phyloP scores from a whole-genome alignment of 2,329 filamentous ascomycete genomes.

The Colletotrichum destructivum region DNA sequence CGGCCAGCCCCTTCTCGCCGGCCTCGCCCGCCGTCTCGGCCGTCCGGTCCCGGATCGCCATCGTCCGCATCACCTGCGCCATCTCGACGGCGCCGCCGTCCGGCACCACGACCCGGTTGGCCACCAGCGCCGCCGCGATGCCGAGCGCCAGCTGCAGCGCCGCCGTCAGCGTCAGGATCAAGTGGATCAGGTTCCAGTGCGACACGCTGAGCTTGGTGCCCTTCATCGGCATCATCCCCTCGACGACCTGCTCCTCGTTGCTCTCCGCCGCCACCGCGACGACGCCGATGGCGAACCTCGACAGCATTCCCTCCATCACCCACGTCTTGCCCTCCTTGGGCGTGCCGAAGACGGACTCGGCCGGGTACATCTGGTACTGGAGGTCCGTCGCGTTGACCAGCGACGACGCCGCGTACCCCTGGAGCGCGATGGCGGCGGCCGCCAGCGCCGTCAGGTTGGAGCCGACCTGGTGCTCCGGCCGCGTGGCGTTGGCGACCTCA shows the following conservation, averaged over 20 bases:
- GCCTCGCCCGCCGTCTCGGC: not conserved
- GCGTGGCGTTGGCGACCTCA: conserved; percentile 52
- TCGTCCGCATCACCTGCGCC: conserved; percentile 41
- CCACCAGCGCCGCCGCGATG: conserved; percentile 44
- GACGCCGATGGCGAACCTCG: conserved; percentile 55
- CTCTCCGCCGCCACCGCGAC: conserved; percentile 52
- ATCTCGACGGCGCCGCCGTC: conserved; percentile 34
- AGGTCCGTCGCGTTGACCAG: conserved; percentile 45
- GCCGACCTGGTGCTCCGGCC: conserved; percentile 55
- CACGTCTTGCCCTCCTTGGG: conserved; percentile 49
- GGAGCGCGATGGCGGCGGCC: conserved; percentile 56
- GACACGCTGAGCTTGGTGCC: conserved; percentile 52
- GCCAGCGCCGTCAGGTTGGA: conserved; percentile 53
- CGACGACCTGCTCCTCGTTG: conserved; percentile 47
- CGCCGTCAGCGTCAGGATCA: conserved; percentile 52
- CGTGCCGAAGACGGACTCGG: conserved; percentile 56
- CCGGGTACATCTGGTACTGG: conserved; percentile 59
- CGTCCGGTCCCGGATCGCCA: conserved; percentile 32
- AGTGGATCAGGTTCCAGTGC: conserved; percentile 50
- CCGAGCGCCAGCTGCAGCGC: conserved; percentile 51
- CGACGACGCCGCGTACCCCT: conserved; percentile 53
- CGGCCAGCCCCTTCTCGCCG: not conserved
- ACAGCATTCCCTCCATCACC: conserved; percentile 54
- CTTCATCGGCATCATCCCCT: conserved; percentile 50
- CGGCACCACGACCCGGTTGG: conserved; percentile 48